phyloP scores from a whole-genome alignment of 176 grass and related monocot species.

The barley (Hordeum vulgare) region DNA sequence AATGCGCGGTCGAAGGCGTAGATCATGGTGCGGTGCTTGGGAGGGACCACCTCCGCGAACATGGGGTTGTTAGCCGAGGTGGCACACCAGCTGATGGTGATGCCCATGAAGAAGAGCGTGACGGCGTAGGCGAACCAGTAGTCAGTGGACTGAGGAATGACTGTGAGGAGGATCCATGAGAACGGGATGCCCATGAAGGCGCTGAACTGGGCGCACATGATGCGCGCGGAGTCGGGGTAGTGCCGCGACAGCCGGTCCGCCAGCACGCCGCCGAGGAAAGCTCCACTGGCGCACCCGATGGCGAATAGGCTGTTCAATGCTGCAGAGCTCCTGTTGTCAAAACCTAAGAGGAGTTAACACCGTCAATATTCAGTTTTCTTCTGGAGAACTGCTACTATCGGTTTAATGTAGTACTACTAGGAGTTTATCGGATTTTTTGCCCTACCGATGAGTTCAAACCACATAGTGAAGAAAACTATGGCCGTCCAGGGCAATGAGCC shows the following conservation, averaged over 20 bases:
- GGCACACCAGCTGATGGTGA: conserved; percentile 70
- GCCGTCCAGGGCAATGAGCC: conserved; percentile 86
- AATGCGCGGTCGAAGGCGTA: conserved; percentile 21
- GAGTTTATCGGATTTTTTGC: not conserved
- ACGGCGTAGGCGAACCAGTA: conserved; percentile 52
- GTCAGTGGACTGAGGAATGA: conserved; percentile 59
- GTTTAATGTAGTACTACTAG: not conserved
- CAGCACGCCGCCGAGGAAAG: conserved; percentile 65
- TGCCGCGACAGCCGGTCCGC: conserved; percentile 56
- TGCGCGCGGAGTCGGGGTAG: conserved; percentile 61
- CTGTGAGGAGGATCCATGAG: conserved; percentile 63
- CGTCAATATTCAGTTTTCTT: not conserved
- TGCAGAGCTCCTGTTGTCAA: conserved; percentile 71
- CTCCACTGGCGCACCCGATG: conserved; percentile 68
- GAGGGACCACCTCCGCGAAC: conserved; percentile 50
- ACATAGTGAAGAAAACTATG: conserved; percentile 97
- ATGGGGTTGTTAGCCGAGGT: conserved; percentile 85
- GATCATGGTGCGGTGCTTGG: conserved; percentile 4
- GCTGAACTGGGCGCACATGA: conserved; percentile 96
- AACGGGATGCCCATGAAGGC: conserved; percentile 96
- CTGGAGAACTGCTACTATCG: not conserved
- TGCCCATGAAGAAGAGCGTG: conserved; percentile 33
- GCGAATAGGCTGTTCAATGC: conserved; percentile 78
- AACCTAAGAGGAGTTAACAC: conserved; percentile 41
- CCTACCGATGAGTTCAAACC: conserved; percentile 94